Conservation (phyloP, 192 early-diverging fungal species). For the Umbelopsis ramanniana region DNA sequence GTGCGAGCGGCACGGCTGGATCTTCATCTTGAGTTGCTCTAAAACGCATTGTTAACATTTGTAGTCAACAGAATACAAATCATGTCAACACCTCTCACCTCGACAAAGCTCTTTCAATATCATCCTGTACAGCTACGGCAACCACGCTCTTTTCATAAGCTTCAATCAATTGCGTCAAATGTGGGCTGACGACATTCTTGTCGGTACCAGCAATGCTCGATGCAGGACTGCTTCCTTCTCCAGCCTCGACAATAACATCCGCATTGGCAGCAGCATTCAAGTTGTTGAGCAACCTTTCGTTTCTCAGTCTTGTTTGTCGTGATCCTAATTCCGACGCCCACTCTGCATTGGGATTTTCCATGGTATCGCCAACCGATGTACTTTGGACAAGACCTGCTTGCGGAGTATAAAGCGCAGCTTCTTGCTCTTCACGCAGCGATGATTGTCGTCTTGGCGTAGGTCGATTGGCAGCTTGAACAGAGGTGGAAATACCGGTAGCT, state of each 20-base stretch:
- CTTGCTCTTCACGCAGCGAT: conserved; percentile 24
- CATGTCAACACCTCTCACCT: conserved; percentile 2
- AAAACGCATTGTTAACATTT: background rate
- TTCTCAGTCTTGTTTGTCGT: conserved; percentile 18
- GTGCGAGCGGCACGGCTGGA: conserved; percentile 6
- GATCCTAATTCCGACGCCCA: conserved; percentile 30
- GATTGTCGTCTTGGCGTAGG: background rate
- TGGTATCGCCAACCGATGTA: background rate
- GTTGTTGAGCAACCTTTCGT: background rate
- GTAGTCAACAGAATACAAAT: no score
- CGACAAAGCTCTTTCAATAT: conserved; percentile 35
- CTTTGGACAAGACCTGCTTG: background rate
- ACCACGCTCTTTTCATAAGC: conserved; percentile 40
- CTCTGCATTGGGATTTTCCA: conserved; percentile 32
- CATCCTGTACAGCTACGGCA: conserved; percentile 35
- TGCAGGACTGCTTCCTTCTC: background rate
- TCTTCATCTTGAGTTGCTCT: conserved; percentile 24
- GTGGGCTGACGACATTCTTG: conserved; percentile 33
- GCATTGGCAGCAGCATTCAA: background rate
- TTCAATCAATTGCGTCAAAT: conserved; percentile 40
- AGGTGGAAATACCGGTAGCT: background rate
- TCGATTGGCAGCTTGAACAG: background rate
- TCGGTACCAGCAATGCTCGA: conserved; percentile 1
- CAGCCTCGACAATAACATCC: conserved; percentile 25
- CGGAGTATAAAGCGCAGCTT: conserved; percentile 24